A percentile compares a stretch with the other conserved stretches of the same genome.
Evolutionary conservation across 2,329 filamentous ascomycete genomes (phyloP).

Genomic region (Colletotrichum chrysophilum): DNA sequence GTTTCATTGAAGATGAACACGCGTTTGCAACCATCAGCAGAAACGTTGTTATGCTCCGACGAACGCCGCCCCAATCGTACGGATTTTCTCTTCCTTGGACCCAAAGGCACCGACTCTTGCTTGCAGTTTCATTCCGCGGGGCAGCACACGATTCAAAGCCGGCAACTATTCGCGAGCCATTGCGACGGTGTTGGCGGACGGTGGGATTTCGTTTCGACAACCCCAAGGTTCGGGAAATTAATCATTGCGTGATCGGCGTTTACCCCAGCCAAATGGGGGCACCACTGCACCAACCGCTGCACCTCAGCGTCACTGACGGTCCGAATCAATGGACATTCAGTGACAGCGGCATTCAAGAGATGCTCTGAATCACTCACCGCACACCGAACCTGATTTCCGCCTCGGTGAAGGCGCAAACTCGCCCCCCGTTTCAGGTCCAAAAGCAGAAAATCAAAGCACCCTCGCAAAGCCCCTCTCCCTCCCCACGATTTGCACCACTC

Average conservation of each 20-base stretch:
- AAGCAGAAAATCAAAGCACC: neutral
- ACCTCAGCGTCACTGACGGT: neutral
- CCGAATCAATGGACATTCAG: neutral
- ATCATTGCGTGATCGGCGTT: neutral
- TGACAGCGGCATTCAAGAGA: neutral
- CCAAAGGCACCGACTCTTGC: accelerated
- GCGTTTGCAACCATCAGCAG: neutral
- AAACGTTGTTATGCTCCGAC: neutral
- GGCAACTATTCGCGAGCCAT: neutral
- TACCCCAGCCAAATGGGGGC: neutral
- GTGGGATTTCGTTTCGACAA: neutral
- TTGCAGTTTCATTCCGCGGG: neutral
- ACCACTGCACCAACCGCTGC: neutral
- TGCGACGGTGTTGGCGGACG: neutral
- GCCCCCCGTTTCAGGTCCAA: neutral
- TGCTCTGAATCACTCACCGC: neutral
- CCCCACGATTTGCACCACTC: neutral
- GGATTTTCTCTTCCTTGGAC: neutral
- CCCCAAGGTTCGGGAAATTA: neutral
- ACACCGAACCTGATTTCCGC: neutral
- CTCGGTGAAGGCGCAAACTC: neutral
- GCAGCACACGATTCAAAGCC: neutral
- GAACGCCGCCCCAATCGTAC: neutral
- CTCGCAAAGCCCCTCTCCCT: neutral
- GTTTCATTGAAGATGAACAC: neutral